phyloP scores from a whole-genome alignment of 2,329 filamentous ascomycete species.

The Aspergillus pseudoterreus region DNA sequence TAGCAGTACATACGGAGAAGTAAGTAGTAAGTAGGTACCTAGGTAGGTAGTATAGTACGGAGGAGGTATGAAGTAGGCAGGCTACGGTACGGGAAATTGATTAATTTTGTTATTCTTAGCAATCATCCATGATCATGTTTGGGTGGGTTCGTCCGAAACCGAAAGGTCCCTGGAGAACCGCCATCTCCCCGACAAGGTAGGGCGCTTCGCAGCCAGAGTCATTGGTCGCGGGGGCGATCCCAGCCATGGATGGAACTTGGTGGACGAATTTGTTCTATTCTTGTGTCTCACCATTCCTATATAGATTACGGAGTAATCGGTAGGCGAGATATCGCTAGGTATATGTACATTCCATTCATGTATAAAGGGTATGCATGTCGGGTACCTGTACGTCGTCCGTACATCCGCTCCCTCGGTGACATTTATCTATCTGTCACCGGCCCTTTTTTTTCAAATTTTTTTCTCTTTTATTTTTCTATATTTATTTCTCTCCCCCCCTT shows the following conservation, averaged over 20 bases:
- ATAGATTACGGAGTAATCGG: too few relatives aligned
- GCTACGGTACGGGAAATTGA: not conserved
- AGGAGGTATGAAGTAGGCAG: too few relatives aligned
- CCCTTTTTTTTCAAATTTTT: not conserved
- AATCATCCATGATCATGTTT: not conserved
- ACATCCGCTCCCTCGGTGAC: not conserved
- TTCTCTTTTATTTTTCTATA: not conserved
- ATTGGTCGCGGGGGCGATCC: not conserved
- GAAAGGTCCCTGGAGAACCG: not conserved
- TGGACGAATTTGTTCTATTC: not conserved
- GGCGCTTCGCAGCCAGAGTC: not conserved
- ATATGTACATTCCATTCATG: not conserved
- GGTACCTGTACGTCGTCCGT: not conserved
- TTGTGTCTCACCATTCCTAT: not conserved
- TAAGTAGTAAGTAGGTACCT: too few relatives aligned
- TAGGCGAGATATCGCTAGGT: not conserved
- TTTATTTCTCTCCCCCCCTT: not conserved
- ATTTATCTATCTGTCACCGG: not conserved
- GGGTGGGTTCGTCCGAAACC: not conserved
- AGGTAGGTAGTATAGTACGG: too few relatives aligned
- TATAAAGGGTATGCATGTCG: not conserved
- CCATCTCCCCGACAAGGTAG: not conserved
- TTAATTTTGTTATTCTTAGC: not conserved
- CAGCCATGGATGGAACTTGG: not conserved
- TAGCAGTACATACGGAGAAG: too few relatives aligned